Evolutionary conservation across 768 basidiomycete genomes (phyloP).

Genomic region (Trametes sanguinea): DNA sequence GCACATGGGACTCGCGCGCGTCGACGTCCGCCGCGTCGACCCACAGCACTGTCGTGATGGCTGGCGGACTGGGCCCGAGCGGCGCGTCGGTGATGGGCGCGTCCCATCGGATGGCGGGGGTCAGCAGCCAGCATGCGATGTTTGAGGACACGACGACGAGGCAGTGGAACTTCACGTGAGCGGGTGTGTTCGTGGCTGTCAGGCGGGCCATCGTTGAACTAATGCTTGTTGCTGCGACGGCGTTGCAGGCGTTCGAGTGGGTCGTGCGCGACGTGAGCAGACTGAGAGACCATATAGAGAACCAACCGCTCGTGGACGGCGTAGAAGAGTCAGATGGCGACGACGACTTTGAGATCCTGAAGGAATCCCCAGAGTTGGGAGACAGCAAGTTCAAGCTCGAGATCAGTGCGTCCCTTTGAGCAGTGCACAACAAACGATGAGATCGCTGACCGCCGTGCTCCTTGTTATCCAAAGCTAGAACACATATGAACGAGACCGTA

Average conservation of each 20-base stretch:
- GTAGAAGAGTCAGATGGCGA: slow-evolving; percentile 32
- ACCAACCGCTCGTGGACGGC: slow-evolving; percentile 5
- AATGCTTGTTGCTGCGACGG: too few relatives aligned
- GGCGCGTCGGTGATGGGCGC: background rate
- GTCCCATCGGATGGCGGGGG: slow-evolving; percentile 17
- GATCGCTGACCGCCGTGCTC: background rate
- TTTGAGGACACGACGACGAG: slow-evolving; percentile 51
- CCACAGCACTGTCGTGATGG: slow-evolving; percentile 26
- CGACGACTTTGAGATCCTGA: slow-evolving; percentile 60
- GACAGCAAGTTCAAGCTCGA: slow-evolving; percentile 75
- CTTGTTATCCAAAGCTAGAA: slow-evolving; percentile 15
- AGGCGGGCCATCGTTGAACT: too few relatives aligned
- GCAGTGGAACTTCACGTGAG: slow-evolving; percentile 66
- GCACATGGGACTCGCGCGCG: slow-evolving; percentile 33
- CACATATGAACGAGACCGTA: background rate
- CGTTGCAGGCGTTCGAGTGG: slow-evolving; percentile 71
- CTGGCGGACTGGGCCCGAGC: slow-evolving; percentile 13
- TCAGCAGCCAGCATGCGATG: slow-evolving; percentile 14
- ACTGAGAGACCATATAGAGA: slow-evolving; percentile 59
- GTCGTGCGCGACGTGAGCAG: slow-evolving; percentile 57
- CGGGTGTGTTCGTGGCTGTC: background rate
- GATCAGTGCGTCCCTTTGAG: slow-evolving; percentile 46
- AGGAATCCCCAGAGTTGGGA: slow-evolving; percentile 65
- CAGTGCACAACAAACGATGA: too few relatives aligned
- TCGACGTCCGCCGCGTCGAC: slow-evolving; percentile 27